Percentiles rank a stretch among this genome's conserved stretches.
Conservation (phyloP, 805 yeast genomes). For the Candida odintsovae region DNA sequence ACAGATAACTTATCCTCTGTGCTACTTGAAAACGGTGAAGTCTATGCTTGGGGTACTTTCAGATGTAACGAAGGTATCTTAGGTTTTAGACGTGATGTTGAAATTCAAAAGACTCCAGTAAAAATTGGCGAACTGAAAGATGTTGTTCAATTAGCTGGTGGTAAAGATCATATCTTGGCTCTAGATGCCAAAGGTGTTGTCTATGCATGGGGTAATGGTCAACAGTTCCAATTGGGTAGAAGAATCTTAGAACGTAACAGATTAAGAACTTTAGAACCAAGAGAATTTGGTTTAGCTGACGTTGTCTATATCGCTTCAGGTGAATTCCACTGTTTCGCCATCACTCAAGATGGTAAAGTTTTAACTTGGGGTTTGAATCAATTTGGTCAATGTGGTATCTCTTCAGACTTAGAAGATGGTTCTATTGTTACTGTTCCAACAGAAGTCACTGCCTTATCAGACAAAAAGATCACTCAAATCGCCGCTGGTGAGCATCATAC, state of each 20-base stretch:
- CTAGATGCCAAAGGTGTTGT: constrained; percentile 81
- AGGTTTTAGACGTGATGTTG: constrained; percentile 66
- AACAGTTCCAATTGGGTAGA: constrained; percentile 87
- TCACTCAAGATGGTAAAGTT: constrained; percentile 64
- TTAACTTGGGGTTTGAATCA: constrained; percentile 95
- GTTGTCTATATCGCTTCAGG: constrained; percentile 84
- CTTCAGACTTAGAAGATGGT: constrained; percentile 78
- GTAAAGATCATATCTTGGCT: constrained; percentile 88
- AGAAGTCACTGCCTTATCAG: constrained; percentile 56
- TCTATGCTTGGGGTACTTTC: constrained; percentile 98
- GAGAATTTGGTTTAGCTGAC: constrained; percentile 76
- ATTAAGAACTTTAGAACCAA: constrained; percentile 68
- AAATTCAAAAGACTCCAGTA: constrained; percentile 62
- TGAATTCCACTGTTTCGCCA: constrained; percentile 93
- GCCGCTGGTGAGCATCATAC: constrained; percentile 97
- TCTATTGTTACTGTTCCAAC: constrained; percentile 77
- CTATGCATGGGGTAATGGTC: constrained; percentile 97
- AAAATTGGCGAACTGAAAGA: constrained; percentile 56
- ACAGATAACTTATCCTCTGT: constrained; percentile 89
- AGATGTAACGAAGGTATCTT: constrained; percentile 88
- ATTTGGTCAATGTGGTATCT: constrained; percentile 90
- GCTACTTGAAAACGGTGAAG: constrained; percentile 73
- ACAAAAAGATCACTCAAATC: constrained; percentile 49
- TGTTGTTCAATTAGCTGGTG: constrained; percentile 80
- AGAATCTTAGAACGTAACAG: constrained; percentile 75